Evolutionary conservation across 2,329 filamentous ascomycete species (phyloP), one percentile per base, ranked within the genome.

Genomic region (Madurella fahalii): DNA sequence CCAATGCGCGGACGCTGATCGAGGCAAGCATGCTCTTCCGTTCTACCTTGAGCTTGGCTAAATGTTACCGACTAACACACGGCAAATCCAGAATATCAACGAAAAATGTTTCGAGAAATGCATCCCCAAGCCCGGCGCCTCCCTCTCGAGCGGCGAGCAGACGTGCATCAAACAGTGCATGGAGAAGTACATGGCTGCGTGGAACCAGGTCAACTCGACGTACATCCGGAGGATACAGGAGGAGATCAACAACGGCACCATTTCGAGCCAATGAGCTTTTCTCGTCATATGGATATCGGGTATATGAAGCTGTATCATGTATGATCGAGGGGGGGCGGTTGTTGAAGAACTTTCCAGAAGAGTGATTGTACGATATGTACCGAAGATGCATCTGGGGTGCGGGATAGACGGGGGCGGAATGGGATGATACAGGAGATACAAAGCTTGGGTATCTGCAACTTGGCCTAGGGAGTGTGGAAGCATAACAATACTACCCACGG

Each of bases 151-250:
- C 71, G 72, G 79, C 71, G 89, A 93, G 70, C 77, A 83, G 67
- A 77, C 80, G 18, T 93, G 89, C 75, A 79, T 89, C 67, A 88
- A 81, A 17, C 77, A 80, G 57, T 93, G 89, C 76, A 89, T 91
- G 83, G 87, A 92, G 65, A 92, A 92, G 72, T 93, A 92, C 77
- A 89, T 92, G 78, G 74, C 79, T 32, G 81, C 87, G 11, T 93
- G 89, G 89, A 91, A 91, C 73, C 75, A 80, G 59, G 84, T 89
- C 66, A 87, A 85, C 74, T 71, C 77, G 46, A 78, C 84, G 40
- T 90, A 90, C 69, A 81, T 90, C 65, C 71, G 72, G 59, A 78
- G 82, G 63, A 71, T 84, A 71, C 83, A 86, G 70, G 77, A 78
- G 61, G 84, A 86, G 74, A 74, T 74, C 52, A 64, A 61, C 53